These are phyloP conservation scores for Colletotrichum musicola DNA, from an alignment of 2,329 filamentous ascomycete genomes.

Conservation along the genomic window DNA sequence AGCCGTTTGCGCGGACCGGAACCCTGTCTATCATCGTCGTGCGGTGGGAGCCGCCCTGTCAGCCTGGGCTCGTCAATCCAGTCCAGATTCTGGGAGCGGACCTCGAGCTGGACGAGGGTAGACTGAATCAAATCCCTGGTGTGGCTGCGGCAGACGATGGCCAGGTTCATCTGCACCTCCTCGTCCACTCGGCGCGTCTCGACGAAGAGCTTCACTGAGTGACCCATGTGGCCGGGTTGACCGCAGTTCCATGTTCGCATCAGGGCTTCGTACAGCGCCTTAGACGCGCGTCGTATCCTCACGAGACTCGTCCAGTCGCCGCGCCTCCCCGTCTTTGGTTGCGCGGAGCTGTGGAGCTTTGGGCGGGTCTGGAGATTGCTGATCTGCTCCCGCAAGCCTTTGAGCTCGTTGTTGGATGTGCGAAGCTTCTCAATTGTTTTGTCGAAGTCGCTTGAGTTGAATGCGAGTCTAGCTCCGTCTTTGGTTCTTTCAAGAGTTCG, in stretches of 20 bases:
- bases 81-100: slow-evolving; percentile 17
- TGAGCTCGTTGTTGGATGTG: slow-evolving; percentile 10
- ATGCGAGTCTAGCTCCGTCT: slow-evolving; percentile 11
- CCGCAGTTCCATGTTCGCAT: slow-evolving; percentile 21
- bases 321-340: neutral
- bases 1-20: neutral
- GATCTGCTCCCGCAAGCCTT: slow-evolving; percentile 23
- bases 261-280: slow-evolving; percentile 19
- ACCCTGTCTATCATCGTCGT: neutral
- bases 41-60: neutral
- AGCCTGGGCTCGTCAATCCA: slow-evolving; percentile 7
- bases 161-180: slow-evolving; percentile 25
- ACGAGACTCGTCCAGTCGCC: slow-evolving; percentile 5
- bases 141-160: slow-evolving; percentile 18
- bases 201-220: slow-evolving; percentile 32
- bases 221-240: slow-evolving; percentile 12
- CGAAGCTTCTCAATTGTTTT: neutral
- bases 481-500: neutral
- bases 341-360: neutral
- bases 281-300: slow-evolving; percentile 14
- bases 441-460: neutral
- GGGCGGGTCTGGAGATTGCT: neutral
- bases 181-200: slow-evolving; percentile 12
- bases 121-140: neutral
- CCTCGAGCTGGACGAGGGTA: slow-evolving; percentile 17